A percentile compares a stretch with the other conserved stretches of the same genome.
These are phyloP conservation scores for Peronospora farinosa DNA, from an alignment of 352 stramenopile species.

Conservation along the genomic window DNA sequence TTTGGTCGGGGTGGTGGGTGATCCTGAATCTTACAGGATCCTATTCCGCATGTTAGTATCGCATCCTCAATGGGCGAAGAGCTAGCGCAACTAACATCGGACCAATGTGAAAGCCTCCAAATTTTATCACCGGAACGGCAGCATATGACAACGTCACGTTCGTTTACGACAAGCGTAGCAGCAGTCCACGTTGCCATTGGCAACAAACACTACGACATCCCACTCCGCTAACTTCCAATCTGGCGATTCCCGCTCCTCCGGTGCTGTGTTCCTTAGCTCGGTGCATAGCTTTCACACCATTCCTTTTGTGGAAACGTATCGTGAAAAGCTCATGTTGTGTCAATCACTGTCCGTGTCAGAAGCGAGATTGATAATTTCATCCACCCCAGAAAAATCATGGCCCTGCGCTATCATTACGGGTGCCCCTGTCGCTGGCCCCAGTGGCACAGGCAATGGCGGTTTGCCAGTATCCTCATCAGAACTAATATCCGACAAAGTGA, in stretches of 20 bases:
- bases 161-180: slow-evolving; percentile 22
- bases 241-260: neutral
- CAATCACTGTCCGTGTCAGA: slow-evolving; percentile 49
- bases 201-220: slow-evolving; percentile 79
- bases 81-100: slow-evolving; percentile 36
- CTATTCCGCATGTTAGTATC: slow-evolving; percentile 76
- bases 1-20: slow-evolving; percentile 4
- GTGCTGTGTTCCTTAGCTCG: slow-evolving; percentile 2
- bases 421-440: slow-evolving; percentile 8
- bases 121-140: slow-evolving; percentile 13
- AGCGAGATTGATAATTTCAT: slow-evolving; percentile 43
- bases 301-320: neutral
- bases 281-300: neutral
- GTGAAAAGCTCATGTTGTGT: neutral
- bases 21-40: slow-evolving; percentile 36
- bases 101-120: slow-evolving; percentile 32
- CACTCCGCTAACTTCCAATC: slow-evolving; percentile 35
- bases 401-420: slow-evolving; percentile 12
- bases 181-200: slow-evolving; percentile 63
- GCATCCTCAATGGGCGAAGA: slow-evolving; percentile 53
- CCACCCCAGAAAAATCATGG: slow-evolving; percentile 6
- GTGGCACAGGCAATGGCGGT: slow-evolving; percentile 17
- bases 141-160: slow-evolving; percentile 11
- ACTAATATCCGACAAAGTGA: slow-evolving; percentile 37
- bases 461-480: slow-evolving; percentile 29